phyloP scores from a whole-genome alignment of 805 yeast genomes.

The Tetrapisispora pingtungensis region DNA sequence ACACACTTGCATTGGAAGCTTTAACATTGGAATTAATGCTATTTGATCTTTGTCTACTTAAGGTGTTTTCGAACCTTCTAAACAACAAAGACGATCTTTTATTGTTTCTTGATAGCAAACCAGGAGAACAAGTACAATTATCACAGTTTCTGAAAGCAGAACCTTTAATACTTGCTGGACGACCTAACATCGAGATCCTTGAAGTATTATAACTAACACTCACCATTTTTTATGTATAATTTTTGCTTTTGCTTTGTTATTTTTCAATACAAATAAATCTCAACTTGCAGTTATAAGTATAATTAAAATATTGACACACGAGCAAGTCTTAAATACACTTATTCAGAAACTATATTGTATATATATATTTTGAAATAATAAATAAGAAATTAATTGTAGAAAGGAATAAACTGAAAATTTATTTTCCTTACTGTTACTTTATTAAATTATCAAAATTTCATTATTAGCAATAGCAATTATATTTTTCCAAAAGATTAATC shows the following conservation, averaged over 20 bases:
- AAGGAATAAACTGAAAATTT: not conserved
- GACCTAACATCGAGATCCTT: not conserved
- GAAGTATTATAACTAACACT: constrained; percentile 1
- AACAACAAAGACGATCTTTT: constrained; percentile 44
- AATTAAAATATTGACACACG: too few relatives aligned
- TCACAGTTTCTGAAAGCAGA: constrained; percentile 44
- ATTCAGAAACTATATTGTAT: too few relatives aligned
- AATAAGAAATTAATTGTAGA: too few relatives aligned
- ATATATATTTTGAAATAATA: too few relatives aligned
- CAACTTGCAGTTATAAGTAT: too few relatives aligned
- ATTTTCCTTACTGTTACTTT: not conserved
- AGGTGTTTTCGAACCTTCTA: constrained; percentile 23
- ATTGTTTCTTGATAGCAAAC: constrained; percentile 53
- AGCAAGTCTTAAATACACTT: too few relatives aligned
- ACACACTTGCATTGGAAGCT: constrained; percentile 24
- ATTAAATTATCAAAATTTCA: too few relatives aligned
- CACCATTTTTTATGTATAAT: not conserved
- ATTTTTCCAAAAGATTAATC: too few relatives aligned
- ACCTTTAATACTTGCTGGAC: constrained; percentile 4
- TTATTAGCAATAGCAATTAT: too few relatives aligned
- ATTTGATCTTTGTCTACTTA: constrained; percentile 22
- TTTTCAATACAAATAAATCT: too few relatives aligned
- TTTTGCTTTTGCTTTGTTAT: too few relatives aligned
- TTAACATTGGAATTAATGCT: constrained; percentile 16
- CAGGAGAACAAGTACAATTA: constrained; percentile 80